Evolutionary conservation across 129 eudicot species (phyloP), one percentile per base, ranked within the genome.

Genomic region (Flaveria bidentis): DNA sequence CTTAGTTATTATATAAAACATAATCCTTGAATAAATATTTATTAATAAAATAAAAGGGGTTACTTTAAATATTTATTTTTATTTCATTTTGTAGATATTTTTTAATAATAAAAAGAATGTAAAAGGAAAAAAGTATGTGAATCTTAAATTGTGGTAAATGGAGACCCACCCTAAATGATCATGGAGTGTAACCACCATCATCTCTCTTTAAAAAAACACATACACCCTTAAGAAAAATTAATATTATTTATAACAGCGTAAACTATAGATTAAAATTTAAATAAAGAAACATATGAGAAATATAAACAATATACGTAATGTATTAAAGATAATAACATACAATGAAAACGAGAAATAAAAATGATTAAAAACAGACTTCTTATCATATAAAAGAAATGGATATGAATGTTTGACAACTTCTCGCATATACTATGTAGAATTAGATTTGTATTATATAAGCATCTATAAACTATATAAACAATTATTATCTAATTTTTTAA

Each of bases 131-230:
- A 72, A 51, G 66, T 47, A 62, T 52, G 68, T 79, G 76, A 64
- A 72, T 53, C 74, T 72, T 72, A 41, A 64, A 42, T 65, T 73
- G 61, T 66, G 75, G 76, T 73, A 80, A 80, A 66, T 53, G 70
- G 79, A 80, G 83, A 73, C 79, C 83, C 83, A 80, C 83, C 55
- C 50, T 52, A 16, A 67, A 73, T 73, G 60, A 80, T 65, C 83
- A 72, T 63, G 42, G 57, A 45, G 36, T 79, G 76, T 63, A 79
- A 72, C 73, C 73, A 79, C 74, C 74, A 64, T 42, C 51, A 58
- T 78, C 33, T 58, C 65, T 72, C 79, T 65, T 63, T 75, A 60
- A 30, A 71, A 30, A 39, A 50, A 51, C 72, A 61, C 63, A 20
- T 2, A 1, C 15, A 30, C 65, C 13, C 16, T 23, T 2, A 7